Evolutionary conservation across 768 basidiomycete genomes (phyloP).

Genomic region (Lentinula sp.): DNA sequence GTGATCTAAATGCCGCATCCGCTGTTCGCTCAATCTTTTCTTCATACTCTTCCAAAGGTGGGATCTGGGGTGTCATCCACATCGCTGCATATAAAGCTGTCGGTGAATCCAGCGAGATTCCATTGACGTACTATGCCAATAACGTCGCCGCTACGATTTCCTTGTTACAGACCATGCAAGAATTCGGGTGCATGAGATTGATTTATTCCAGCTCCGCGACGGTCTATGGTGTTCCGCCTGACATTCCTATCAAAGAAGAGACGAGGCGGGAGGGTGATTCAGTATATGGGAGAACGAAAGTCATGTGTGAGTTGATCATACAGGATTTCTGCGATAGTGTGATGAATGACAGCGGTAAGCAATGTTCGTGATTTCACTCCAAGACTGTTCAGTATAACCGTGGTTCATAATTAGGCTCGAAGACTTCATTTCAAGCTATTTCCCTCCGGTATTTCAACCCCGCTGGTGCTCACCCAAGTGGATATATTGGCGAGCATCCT

Average conservation of each 20-base stretch:
- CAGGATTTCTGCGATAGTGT: slow-evolving; percentile 64
- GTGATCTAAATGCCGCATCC: slow-evolving; percentile 69
- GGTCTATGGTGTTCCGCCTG: slow-evolving; percentile 93
- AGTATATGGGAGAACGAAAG: slow-evolving; percentile 92
- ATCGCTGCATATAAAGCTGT: slow-evolving; percentile 99
- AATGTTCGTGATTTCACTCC: no score
- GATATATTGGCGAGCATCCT: slow-evolving; percentile 93
- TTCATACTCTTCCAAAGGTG: slow-evolving; percentile 70
- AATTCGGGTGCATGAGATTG: slow-evolving; percentile 76
- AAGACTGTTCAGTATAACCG: no score
- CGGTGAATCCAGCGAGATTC: slow-evolving; percentile 92
- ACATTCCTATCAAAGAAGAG: slow-evolving; percentile 90
- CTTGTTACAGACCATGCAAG: slow-evolving; percentile 82
- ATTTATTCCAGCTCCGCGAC: slow-evolving; percentile 99
- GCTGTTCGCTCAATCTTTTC: slow-evolving; percentile 78
- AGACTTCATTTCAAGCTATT: slow-evolving; percentile 69
- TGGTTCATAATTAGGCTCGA: slow-evolving; percentile 35
- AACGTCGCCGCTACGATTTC: slow-evolving; percentile 88
- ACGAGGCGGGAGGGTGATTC: slow-evolving; percentile 87
- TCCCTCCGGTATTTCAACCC: slow-evolving; percentile 98
- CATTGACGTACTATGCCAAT: slow-evolving; percentile 88
- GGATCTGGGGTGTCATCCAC: slow-evolving; percentile 96
- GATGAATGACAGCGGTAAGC: not conserved
- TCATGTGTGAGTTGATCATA: slow-evolving; percentile 87
- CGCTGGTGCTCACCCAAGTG: slow-evolving; percentile 95